phyloP scores from a whole-genome alignment of 768 basidiomycete genomes.

The Suillus decipiens region DNA sequence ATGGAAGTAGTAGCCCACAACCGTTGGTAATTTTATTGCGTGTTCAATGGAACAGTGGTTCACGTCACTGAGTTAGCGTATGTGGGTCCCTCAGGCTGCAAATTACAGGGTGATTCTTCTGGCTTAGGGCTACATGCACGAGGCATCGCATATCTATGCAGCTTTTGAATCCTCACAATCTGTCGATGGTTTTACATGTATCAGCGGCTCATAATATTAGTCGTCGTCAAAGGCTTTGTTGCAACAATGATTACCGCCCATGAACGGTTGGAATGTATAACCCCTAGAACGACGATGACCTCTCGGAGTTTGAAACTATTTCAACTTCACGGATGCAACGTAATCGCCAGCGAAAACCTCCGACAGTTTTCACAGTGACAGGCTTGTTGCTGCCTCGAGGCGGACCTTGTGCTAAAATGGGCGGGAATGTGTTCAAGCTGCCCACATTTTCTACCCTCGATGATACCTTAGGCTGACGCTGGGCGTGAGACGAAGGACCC shows the following conservation, averaged over 20 bases:
- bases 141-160: slow-evolving; percentile 1
- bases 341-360: not conserved
- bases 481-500: not conserved
- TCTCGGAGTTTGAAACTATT: slow-evolving; percentile 4
- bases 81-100: no score
- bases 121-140: not conserved
- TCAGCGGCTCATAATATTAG: not conserved
- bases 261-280: not conserved
- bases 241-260: not conserved
- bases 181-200: not conserved
- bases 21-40: not conserved
- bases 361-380: not conserved
- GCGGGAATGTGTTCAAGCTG: not conserved
- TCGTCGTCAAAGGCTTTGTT: not conserved
- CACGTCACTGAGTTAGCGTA: not conserved
- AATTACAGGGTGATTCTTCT: not conserved
- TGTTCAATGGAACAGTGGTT: not conserved
- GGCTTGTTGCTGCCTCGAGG: slow-evolving; percentile 18
- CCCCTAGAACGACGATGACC: not conserved
- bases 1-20: not conserved
- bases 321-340: not conserved
- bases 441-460: not conserved
- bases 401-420: slow-evolving; percentile 9
- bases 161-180: not conserved
- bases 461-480: slow-evolving; percentile 12